Percentiles rank a stretch among this genome's conserved stretches.
Conservation (phyloP, 2,329 filamentous ascomycete species). For the Apiospora hydei region DNA sequence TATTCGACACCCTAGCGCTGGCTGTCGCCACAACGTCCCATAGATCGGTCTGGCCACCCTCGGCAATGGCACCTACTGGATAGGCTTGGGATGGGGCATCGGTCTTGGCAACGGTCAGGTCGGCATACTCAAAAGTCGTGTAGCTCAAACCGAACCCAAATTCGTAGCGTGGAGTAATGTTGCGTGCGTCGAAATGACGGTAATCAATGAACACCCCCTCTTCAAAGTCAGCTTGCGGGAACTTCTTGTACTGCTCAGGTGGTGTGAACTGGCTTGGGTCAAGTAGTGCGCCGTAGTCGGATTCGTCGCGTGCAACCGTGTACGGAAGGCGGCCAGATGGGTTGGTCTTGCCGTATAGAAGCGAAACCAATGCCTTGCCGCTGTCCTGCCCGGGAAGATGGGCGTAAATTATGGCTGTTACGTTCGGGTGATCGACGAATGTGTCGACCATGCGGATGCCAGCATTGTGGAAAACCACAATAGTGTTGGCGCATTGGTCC, state of each 20-base stretch:
- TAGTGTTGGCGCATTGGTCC: conserved; percentile 53
- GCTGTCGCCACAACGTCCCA: conserved; percentile 59
- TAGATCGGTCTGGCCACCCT: conserved; percentile 63
- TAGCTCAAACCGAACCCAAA: conserved; percentile 52
- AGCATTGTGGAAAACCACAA: conserved; percentile 59
- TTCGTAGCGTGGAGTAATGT: conserved; percentile 42
- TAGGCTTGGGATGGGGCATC: conserved; percentile 22
- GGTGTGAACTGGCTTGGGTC: conserved; percentile 36
- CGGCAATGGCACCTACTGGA: conserved; percentile 36
- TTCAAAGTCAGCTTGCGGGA: conserved; percentile 37
- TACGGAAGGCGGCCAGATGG: conserved; percentile 53
- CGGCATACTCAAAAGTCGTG: conserved; percentile 59
- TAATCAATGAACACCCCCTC: conserved; percentile 46
- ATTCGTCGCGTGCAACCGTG: conserved; percentile 50
- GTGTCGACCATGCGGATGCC: conserved; percentile 55
- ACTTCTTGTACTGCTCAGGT: conserved; percentile 56
- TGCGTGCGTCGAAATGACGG: conserved; percentile 42
- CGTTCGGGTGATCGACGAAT: conserved; percentile 57
- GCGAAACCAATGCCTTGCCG: conserved; percentile 48
- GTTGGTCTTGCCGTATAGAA: conserved; percentile 51
- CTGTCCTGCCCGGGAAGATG: conserved; percentile 60
- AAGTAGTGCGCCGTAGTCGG: conserved; percentile 50
- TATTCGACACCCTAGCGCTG: conserved; percentile 57
- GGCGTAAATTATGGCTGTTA: conserved; percentile 57
- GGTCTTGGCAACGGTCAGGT: conserved; percentile 51